A percentile compares a stretch with the other conserved stretches of the same genome.
phyloP scores from a whole-genome alignment of 106 monocot genomes.

The Dendrobium chrysotoxum region DNA sequence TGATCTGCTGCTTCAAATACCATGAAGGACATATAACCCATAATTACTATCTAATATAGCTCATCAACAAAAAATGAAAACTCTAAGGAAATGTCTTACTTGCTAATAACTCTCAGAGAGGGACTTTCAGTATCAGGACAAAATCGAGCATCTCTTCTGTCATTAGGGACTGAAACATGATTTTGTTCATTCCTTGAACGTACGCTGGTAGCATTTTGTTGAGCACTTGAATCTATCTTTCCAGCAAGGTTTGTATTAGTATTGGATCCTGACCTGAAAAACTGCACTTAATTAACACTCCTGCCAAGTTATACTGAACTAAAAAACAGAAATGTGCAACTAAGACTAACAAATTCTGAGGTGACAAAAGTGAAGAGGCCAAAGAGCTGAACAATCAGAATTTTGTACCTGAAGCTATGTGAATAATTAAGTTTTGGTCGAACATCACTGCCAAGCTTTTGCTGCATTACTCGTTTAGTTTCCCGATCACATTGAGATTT shows the following conservation, averaged over 20 bases:
- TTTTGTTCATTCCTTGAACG: conserved; percentile 50
- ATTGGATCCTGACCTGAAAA: conserved; percentile 40
- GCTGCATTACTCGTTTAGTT: conserved; percentile 41
- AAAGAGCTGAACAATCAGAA: neutral
- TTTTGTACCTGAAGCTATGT: conserved; percentile 41
- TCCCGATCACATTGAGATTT: conserved; percentile 43
- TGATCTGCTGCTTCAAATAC: neutral
- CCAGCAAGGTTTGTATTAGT: conserved; percentile 2
- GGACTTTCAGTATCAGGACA: conserved; percentile 19
- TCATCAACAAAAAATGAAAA: neutral
- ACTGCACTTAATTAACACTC: conserved; percentile 1
- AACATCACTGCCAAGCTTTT: conserved; percentile 33
- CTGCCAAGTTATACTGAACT: neutral
- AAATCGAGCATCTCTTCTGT: conserved; percentile 31
- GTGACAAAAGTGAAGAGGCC: neutral
- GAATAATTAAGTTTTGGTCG: conserved; percentile 25
- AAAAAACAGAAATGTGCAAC: neutral
- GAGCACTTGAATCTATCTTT: conserved; percentile 26
- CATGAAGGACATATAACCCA: neutral
- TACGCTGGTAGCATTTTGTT: conserved; percentile 19
- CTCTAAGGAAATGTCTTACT: conserved; percentile 23
- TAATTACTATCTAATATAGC: neutral
- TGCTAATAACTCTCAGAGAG: conserved; percentile 24
- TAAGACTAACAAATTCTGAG: neutral
- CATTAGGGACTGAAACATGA: conserved; percentile 18